These are phyloP conservation scores for Blastobotrys elegans DNA, from an alignment of 1,139 yeast genomes.

Conservation along the genomic window DNA sequence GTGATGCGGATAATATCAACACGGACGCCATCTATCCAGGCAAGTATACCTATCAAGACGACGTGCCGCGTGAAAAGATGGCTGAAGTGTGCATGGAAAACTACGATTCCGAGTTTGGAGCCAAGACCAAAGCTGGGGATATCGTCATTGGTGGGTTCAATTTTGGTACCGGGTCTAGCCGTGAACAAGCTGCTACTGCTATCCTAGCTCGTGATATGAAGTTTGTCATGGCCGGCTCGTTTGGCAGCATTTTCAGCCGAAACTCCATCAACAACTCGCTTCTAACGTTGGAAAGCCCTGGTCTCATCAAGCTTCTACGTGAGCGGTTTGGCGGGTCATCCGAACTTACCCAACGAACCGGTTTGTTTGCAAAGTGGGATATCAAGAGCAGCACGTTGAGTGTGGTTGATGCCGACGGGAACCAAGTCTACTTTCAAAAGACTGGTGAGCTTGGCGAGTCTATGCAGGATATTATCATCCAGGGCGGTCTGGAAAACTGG, in stretches of 20 bases:
- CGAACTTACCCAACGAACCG: conserved; percentile 89
- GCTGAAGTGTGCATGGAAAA: conserved; percentile 99
- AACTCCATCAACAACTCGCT: conserved; percentile 94
- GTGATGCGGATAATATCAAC: conserved; percentile 96
- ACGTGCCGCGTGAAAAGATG: conserved; percentile 89
- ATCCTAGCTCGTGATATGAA: conserved; percentile 90
- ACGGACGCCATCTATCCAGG: conserved; percentile 99
- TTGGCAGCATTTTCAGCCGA: conserved; percentile 93
- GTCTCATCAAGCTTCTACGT: conserved; percentile 70
- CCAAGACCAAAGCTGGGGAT: conserved; percentile 80
- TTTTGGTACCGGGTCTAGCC: conserved; percentile 97
- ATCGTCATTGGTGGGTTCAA: conserved; percentile 89
- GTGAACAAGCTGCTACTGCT: conserved; percentile 99
- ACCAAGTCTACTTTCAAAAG: conserved; percentile 66
- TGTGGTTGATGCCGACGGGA: conserved; percentile 63
- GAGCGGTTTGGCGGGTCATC: conserved; percentile 51
- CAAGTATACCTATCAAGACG: conserved; percentile 97
- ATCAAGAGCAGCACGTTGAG: conserved; percentile 77
- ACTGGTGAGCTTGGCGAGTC: conserved; percentile 96
- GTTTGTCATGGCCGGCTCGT: conserved; percentile 92
- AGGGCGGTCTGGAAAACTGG: conserved; percentile 99
- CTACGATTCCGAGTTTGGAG: conserved; percentile 81
- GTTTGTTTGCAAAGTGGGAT: conserved; percentile 91
- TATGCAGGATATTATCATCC: conserved; percentile 91
- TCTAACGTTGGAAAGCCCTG: conserved; percentile 89